Base-by-base conservation (phyloP, 1,284 basidiomycete species). In the Kwoniella shivajii region DNA sequence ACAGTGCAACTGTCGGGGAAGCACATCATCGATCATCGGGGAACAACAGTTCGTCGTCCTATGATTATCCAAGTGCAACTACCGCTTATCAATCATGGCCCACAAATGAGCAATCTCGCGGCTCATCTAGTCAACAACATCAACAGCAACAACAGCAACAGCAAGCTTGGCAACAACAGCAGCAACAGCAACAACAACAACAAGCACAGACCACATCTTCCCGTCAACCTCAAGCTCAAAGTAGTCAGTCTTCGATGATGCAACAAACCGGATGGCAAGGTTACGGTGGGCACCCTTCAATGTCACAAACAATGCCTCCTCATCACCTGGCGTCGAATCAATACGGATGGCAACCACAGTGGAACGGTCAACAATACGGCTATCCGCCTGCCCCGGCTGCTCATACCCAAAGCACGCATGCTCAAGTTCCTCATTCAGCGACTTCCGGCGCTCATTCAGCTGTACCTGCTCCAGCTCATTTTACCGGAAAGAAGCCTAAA, bases 271-370 rank as follows among this genome's bases (percentile, higher is more conserved):
- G 59, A 7, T 68, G 66, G 66, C 66, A 68, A 52, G 59, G 62
- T 22, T 68, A 68, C 29, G 53, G 56, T 22, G 46, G 47, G 20
- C 66, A 68, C 56, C 64, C 65, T 30, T 60, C 62, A 6, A 63
- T 69, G 61, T 55, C 63, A 36, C 69, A 67, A 7, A 44, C 62
- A 4, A 52, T 57, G 48, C 65, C 61, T 10, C 60, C 65, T 16
- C 67, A 71, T 48, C 65, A 64, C 5, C 61, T 72, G 30, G 56
- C 56, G 14, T 61, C 63, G 26, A 54, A 54, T 14, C 64, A 66
- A 49, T 67, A 69, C 31, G 60, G 58, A 27, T 60, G 57, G 42
- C 70, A 68, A 56, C 65, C 63, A 54, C 64, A 66, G 34, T 59
- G 61, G 64, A 49, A 51, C 44, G 50, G 51, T 30, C 64, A 64